A percentile compares a stretch with the other conserved stretches of the same genome.
These are phyloP conservation scores for Cryoendolithus antarcticus DNA, from an alignment of 2,329 filamentous ascomycete genomes.

Conservation along the genomic window DNA sequence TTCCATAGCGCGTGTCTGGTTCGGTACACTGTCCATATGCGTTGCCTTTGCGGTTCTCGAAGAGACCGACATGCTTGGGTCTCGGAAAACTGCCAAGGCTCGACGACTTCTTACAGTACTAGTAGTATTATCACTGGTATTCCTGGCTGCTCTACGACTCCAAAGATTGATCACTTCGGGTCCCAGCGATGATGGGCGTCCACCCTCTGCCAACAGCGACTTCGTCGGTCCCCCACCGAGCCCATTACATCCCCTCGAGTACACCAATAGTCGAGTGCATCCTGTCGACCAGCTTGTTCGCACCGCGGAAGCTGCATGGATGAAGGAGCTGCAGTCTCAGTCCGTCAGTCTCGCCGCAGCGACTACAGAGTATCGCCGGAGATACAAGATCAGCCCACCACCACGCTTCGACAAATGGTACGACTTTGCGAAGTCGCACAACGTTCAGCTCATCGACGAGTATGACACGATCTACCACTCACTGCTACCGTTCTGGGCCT, in stretches of 20 bases:
- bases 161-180: conserved; percentile 6
- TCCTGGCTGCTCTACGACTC: conserved; percentile 24
- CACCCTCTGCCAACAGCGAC: neutral
- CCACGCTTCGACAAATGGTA: conserved; percentile 94
- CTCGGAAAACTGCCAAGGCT: conserved; percentile 3
- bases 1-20: conserved; percentile 20
- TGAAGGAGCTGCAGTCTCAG: conserved; percentile 30
- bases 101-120: conserved; percentile 23
- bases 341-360: conserved; percentile 68
- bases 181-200: conserved; percentile 2
- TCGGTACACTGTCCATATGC: conserved; percentile 16
- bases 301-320: conserved; percentile 30
- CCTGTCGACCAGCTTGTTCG: conserved; percentile 36
- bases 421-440: conserved; percentile 62
- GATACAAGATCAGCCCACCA: conserved; percentile 73
- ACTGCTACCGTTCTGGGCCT: conserved; percentile 81
- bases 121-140: conserved; percentile 23
- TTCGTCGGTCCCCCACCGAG: conserved; percentile 9
- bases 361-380: conserved; percentile 65
- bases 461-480: conserved; percentile 78
- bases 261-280: conserved; percentile 29
- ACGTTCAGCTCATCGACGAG: conserved; percentile 76
- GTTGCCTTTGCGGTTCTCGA: conserved; percentile 19
- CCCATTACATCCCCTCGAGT: conserved; percentile 23
- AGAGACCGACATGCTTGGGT: conserved; percentile 13